Conservation (phyloP, 2,329 filamentous ascomycete genomes). For the Blumeriella jaapii region DNA sequence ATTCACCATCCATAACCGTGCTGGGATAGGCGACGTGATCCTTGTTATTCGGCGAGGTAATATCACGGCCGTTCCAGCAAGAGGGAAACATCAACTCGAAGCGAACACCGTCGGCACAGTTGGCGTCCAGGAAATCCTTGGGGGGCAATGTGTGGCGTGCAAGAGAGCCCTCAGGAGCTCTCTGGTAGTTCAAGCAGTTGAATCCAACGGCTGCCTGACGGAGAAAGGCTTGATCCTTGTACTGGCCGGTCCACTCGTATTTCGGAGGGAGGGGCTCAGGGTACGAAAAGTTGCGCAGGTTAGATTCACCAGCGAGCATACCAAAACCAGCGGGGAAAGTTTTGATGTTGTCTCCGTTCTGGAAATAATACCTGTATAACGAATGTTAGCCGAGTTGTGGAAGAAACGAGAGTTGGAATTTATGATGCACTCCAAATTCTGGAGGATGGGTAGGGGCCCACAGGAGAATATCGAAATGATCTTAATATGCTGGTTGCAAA, state of each 20-base stretch:
- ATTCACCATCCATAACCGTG: conserved; percentile 64
- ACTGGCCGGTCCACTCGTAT: conserved; percentile 51
- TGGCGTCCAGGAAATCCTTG: conserved; percentile 66
- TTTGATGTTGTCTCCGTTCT: conserved; percentile 54
- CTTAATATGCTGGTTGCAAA: too few relatives aligned
- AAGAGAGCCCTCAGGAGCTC: conserved; percentile 43
- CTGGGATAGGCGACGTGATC: conserved; percentile 68
- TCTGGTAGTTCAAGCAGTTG: conserved; percentile 82
- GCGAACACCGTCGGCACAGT: conserved; percentile 73
- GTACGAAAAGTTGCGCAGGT: conserved; percentile 55
- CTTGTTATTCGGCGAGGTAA: conserved; percentile 41
- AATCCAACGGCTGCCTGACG: conserved; percentile 78
- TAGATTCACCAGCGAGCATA: conserved; percentile 69
- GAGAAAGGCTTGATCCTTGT: conserved; percentile 56
- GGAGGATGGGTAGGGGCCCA: too few relatives aligned
- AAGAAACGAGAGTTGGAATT: too few relatives aligned
- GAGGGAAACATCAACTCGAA: conserved; percentile 81
- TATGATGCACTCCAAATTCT: too few relatives aligned
- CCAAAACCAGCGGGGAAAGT: conserved; percentile 69
- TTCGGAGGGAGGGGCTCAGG: conserved; percentile 56
- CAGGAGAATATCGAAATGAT: too few relatives aligned
- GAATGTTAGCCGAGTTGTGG: background rate
- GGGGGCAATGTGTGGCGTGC: conserved; percentile 73
- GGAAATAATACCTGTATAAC: conserved; percentile 67
- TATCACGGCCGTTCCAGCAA: conserved; percentile 70